Base-by-base conservation (phyloP, 2,329 filamentous ascomycete species). In the Ceratocystis cubensis region DNA sequence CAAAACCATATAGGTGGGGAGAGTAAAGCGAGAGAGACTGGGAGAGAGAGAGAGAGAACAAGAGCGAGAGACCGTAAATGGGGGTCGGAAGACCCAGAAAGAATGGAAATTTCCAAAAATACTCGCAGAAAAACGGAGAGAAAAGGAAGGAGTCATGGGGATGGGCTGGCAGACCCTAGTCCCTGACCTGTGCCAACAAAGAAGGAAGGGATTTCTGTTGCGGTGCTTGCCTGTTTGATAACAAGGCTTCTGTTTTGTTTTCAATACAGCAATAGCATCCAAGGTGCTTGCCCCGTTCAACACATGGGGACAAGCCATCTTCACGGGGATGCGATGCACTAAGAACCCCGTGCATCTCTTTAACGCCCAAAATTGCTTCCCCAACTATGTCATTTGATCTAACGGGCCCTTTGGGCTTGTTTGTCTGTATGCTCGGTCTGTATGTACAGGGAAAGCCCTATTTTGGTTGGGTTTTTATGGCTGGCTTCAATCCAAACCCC, bases 171-270 rank as follows among this genome's bases (percentile, higher is more conserved):
- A 7, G 13, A 37, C 25, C 56, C 56, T 30, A 33, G 56, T 37
- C 56, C 56, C 30, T 59, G 56, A 2, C 56, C 56, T 37, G 56
- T 59, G 56, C 56, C 30, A 37, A n/a, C 33, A 63, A 63, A 28
- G 37, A 45, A 46, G 5, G 33, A 62, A 48, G 46, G 33, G 46
- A 22, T 48, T 22, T 20, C 46, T 10, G 20, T 15, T 53, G 48
- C n/a, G 20, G 2, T 53, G n/a, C 17, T 53, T 13, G 37, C 37
- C 37, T 41, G 37, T 13, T 41, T 41, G 37, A 41, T 41, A 41
- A 41, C 37, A 41, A 41, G 37, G 37, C 37, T 28, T 10, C 25
- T 15, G 10, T 13, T 53, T 25, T 28, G 48, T 53, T 25, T 28
- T 22, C 48, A 53, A 28, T 15, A 28, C 48, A 53, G 22, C 48